Evolutionary conservation across 495 filamentous ascomycete genomes (phyloP).

Genomic region (Penicillium maclennaniae): DNA sequence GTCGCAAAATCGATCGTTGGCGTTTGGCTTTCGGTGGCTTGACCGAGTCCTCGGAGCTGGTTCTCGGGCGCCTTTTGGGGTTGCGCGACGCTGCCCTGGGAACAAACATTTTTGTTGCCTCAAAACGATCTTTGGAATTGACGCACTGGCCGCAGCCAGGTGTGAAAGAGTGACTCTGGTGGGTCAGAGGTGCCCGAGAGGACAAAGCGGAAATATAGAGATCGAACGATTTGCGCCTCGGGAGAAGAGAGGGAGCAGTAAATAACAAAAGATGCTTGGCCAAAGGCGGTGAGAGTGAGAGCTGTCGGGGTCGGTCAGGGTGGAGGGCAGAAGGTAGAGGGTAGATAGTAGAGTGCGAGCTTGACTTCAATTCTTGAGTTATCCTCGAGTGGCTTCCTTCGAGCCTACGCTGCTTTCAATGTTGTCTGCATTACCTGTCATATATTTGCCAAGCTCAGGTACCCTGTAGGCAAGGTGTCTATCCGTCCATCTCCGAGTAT

Average conservation of each 20-base stretch:
- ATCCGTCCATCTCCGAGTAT: neutral
- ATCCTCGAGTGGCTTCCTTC: neutral
- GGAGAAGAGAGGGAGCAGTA: neutral
- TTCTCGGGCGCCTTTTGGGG: constrained; percentile 64
- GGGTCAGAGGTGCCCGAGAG: neutral
- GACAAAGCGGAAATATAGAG: neutral
- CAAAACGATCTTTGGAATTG: neutral
- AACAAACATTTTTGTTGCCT: constrained; percentile 56
- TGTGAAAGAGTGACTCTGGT: neutral
- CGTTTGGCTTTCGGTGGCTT: constrained; percentile 68
- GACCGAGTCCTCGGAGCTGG: constrained; percentile 59
- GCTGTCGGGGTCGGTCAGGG: neutral
- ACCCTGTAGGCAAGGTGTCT: neutral
- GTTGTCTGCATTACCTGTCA: neutral
- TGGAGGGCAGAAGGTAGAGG: too few relatives aligned
- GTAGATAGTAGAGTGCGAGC: neutral
- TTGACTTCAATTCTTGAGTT: neutral
- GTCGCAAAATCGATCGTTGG: constrained; percentile 58
- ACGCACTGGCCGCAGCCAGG: constrained; percentile 10
- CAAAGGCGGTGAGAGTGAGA: constrained; percentile 23
- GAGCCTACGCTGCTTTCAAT: neutral
- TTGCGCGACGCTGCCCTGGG: constrained; percentile 52
- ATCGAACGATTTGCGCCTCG: neutral
- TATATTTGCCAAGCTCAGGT: neutral
- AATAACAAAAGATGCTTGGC: constrained; percentile 13